These are phyloP conservation scores for Penicillium sp. DNA, from an alignment of 2,329 filamentous ascomycete genomes.

Conservation along the genomic window DNA sequence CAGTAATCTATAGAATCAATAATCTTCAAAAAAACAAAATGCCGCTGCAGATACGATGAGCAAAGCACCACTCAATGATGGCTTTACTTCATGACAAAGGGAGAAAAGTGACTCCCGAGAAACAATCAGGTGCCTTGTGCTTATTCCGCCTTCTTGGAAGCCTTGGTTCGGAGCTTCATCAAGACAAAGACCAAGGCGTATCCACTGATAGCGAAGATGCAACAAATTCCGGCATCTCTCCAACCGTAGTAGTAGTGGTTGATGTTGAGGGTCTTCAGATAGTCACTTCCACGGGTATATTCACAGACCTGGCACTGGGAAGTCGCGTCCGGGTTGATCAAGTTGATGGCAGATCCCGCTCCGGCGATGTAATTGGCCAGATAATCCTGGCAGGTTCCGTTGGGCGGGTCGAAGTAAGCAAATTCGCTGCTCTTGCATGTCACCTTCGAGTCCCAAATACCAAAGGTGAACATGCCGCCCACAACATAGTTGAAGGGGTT, in stretches of 20 bases:
- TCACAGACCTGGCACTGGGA: slow-evolving; percentile 58
- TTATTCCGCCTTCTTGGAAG: slow-evolving; percentile 22
- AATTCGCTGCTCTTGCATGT: slow-evolving; percentile 1
- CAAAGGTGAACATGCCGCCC: slow-evolving; percentile 7
- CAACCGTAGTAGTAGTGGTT: slow-evolving; percentile 62
- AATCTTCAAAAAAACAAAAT: neutral
- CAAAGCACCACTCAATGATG: neutral
- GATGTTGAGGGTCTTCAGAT: slow-evolving; percentile 58
- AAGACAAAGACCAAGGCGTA: slow-evolving; percentile 47
- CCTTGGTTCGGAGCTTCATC: slow-evolving; percentile 26
- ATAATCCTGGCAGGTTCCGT: slow-evolving; percentile 54
- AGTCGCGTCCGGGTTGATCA: slow-evolving; percentile 59
- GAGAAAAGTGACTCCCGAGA: neutral
- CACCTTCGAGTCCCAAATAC: slow-evolving; percentile 2
- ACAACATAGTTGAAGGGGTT: slow-evolving; percentile 10
- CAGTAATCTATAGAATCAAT: neutral
- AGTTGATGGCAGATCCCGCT: slow-evolving; percentile 48
- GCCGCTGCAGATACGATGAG: neutral
- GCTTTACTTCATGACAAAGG: neutral
- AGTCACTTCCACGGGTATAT: slow-evolving; percentile 58
- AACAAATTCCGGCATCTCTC: slow-evolving; percentile 61
- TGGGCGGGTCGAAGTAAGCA: slow-evolving; percentile 7
- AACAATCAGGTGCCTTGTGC: neutral
- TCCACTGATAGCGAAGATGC: slow-evolving; percentile 53
- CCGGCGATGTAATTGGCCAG: slow-evolving; percentile 49